Percentiles rank a stretch among this genome's conserved stretches.
Conservation (phyloP, 148 eudicot genomes). For the Diospyros lotus region DNA sequence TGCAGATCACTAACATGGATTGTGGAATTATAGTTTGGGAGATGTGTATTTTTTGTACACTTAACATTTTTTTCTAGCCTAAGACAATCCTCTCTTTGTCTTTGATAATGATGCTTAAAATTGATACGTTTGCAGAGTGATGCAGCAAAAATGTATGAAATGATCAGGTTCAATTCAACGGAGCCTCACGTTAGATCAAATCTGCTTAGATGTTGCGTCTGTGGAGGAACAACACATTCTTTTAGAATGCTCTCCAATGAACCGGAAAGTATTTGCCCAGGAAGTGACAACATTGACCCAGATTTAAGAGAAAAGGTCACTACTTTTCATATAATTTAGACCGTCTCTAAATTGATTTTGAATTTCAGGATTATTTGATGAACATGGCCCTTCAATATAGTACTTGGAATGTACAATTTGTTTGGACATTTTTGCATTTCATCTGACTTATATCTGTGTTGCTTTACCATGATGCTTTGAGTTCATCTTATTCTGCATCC, state of each 20-base stretch:
- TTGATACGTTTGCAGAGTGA: conserved; percentile 35
- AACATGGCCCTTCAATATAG: neutral
- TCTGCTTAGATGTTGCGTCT: conserved; percentile 34
- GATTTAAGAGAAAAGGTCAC: conserved; percentile 61
- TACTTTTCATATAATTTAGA: neutral
- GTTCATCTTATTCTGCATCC: neutral
- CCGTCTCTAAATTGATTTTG: neutral
- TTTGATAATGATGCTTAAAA: conserved; percentile 8
- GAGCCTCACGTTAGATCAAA: conserved; percentile 12
- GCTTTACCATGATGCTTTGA: neutral
- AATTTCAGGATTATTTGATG: neutral
- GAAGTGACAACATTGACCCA: conserved; percentile 23
- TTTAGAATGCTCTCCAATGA: conserved; percentile 45
- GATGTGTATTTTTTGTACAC: neutral
- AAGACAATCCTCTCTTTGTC: neutral
- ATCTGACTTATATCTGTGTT: neutral
- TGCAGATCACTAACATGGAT: neutral
- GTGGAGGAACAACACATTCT: conserved; percentile 30
- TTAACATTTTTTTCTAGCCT: neutral
- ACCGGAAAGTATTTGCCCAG: conserved; percentile 29
- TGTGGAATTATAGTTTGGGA: neutral
- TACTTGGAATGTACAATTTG: neutral
- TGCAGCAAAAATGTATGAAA: conserved; percentile 54
- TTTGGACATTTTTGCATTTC: neutral
- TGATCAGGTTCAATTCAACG: conserved; percentile 16